These are phyloP conservation scores for Globisporangium iwayamae DNA, from an alignment of 352 stramenopile genomes.

Conservation along the genomic window DNA sequence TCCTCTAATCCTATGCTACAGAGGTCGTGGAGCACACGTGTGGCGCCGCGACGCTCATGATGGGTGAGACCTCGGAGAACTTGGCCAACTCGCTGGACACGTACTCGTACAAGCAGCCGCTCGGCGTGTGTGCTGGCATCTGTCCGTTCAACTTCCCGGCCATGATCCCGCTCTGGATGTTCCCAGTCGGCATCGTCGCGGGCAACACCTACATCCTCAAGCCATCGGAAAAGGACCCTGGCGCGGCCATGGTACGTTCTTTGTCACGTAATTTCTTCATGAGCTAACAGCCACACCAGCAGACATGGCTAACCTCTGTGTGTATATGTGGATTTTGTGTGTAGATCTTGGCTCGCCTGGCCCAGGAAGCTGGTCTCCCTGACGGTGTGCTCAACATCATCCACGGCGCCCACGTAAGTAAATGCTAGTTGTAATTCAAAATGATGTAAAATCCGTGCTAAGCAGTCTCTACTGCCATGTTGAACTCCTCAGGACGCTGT, in stretches of 20 bases:
- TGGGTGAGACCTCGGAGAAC: slow-evolving; percentile 95
- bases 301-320: background rate
- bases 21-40: slow-evolving; percentile 81
- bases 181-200: slow-evolving; percentile 82
- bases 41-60: slow-evolving; percentile 80
- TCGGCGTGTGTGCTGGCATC: slow-evolving; percentile 93
- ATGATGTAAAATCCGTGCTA: background rate
- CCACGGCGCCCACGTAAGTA: slow-evolving; percentile 64
- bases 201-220: slow-evolving; percentile 98
- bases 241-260: slow-evolving; percentile 67
- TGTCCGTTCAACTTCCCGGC: slow-evolving; percentile 96
- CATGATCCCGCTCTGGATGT: slow-evolving; percentile 97
- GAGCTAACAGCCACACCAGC: background rate
- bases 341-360: slow-evolving; percentile 88
- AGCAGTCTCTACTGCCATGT: slow-evolving; percentile 5
- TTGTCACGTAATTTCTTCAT: background rate
- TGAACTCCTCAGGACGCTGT: slow-evolving; percentile 75
- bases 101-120: slow-evolving; percentile 94
- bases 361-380: slow-evolving; percentile 92
- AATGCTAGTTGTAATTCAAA: background rate
- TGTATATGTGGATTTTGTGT: background rate
- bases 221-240: slow-evolving; percentile 92
- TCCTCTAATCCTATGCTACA: background rate
- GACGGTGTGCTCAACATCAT: slow-evolving; percentile 96
- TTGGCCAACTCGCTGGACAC: slow-evolving; percentile 92